phyloP scores from a whole-genome alignment of 2,329 filamentous ascomycete genomes.

The Daldinia sp. region DNA sequence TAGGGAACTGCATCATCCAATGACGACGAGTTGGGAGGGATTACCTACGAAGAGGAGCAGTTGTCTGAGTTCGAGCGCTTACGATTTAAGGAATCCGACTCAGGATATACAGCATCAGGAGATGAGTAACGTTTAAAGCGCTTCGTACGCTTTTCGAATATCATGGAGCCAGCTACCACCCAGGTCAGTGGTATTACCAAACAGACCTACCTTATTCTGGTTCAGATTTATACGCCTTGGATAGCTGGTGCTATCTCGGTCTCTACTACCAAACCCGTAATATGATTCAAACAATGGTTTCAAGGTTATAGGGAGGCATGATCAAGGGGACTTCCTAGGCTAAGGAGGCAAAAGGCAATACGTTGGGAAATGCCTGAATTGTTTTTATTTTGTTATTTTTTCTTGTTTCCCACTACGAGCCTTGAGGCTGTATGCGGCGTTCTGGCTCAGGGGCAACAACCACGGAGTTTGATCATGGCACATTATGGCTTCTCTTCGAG shows the following conservation, averaged over 20 bases:
- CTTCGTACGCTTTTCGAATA: background rate
- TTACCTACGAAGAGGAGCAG: background rate
- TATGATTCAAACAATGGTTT: background rate
- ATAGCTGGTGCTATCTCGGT: background rate
- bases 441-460: conserved; percentile 22
- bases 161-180: background rate
- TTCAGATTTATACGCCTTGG: background rate
- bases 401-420: conserved; percentile 15
- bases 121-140: background rate
- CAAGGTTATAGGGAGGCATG: background rate
- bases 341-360: conserved; percentile 1
- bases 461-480: conserved; percentile 26
- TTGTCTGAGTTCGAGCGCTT: background rate
- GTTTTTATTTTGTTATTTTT: conserved; percentile 15
- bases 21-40: background rate
- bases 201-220: background rate
- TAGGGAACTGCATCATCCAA: conserved; percentile 32
- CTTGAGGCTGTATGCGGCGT: conserved; percentile 28
- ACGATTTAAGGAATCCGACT: background rate
- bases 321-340: background rate
- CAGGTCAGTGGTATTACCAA: background rate
- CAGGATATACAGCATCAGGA: conserved; percentile 3
- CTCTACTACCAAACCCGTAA: conserved; percentile 2
- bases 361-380: conserved; percentile 8
- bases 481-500: conserved; percentile 20